Conservation (phyloP, 768 basidiomycete species). For the Agrocybe chaxingu region DNA sequence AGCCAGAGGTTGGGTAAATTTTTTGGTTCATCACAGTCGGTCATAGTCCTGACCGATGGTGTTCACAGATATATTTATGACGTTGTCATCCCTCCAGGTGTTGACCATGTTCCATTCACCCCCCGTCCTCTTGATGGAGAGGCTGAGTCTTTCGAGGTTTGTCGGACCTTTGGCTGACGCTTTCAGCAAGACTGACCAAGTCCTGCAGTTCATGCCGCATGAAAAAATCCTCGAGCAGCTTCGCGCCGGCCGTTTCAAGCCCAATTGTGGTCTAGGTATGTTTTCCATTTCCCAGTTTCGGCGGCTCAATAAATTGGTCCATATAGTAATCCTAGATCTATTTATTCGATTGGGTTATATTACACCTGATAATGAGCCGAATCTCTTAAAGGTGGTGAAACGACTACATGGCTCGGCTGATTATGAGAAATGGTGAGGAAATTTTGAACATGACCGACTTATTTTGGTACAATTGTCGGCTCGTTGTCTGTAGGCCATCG, state of each 20-base stretch:
- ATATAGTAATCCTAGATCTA: slow-evolving; percentile 80
- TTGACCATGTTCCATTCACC: slow-evolving; percentile 46
- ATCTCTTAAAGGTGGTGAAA: slow-evolving; percentile 74
- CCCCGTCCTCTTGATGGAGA: slow-evolving; percentile 88
- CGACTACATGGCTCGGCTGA: slow-evolving; percentile 71
- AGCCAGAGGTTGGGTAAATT: slow-evolving; percentile 80
- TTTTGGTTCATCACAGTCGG: neutral
- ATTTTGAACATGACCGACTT: too few species aligned
- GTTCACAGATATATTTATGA: slow-evolving; percentile 77
- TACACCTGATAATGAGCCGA: slow-evolving; percentile 84
- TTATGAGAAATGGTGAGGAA: slow-evolving; percentile 46
- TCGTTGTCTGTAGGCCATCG: too few species aligned
- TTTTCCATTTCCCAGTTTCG: slow-evolving; percentile 28
- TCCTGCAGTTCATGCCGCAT: slow-evolving; percentile 61
- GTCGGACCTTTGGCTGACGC: neutral
- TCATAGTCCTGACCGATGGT: neutral
- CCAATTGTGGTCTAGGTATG: slow-evolving; percentile 84
- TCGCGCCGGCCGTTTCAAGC: slow-evolving; percentile 76
- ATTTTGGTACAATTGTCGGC: too few species aligned
- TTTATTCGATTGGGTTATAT: slow-evolving; percentile 82
- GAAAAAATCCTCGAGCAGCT: slow-evolving; percentile 62
- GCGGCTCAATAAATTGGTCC: neutral
- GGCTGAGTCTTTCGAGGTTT: slow-evolving; percentile 88
- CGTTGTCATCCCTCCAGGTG: slow-evolving; percentile 57
- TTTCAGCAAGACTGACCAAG: neutral